Evolutionary conservation across 805 yeast genomes (phyloP).

Genomic region (Cyberlindnera subsufficiens): DNA sequence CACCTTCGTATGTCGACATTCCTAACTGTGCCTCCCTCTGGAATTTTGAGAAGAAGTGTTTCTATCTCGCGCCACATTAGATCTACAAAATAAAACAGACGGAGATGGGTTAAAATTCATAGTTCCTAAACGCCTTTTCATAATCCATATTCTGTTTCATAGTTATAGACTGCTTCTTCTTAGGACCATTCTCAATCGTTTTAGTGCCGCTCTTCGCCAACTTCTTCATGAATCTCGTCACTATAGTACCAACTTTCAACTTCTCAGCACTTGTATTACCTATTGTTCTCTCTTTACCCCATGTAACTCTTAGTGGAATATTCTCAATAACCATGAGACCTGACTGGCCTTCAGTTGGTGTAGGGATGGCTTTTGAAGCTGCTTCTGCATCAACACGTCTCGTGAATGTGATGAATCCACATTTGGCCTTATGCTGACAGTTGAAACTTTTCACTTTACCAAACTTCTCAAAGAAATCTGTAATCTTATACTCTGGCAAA

Average conservation of each 20-base stretch:
- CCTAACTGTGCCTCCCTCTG: background rate
- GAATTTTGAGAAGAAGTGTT: background rate
- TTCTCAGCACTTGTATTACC: constrained; percentile 40
- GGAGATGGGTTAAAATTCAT: constrained; percentile 4
- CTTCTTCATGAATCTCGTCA: constrained; percentile 46
- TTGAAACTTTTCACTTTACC: constrained; percentile 45
- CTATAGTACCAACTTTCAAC: constrained; percentile 42
- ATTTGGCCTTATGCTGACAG: constrained; percentile 50
- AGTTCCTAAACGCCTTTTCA: constrained; percentile 6
- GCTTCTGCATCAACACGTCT: constrained; percentile 45
- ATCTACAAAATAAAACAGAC: background rate
- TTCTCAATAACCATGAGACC: constrained; percentile 29
- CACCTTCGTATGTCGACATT: constrained; percentile 31
- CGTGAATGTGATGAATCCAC: constrained; percentile 58
- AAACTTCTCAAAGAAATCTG: constrained; percentile 40
- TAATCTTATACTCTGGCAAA: constrained; percentile 56
- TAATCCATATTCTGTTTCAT: background rate
- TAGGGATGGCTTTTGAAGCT: constrained; percentile 25
- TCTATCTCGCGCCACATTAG: background rate
- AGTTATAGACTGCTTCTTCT: constrained; percentile 1
- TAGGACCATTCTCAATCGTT: background rate
- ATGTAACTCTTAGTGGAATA: constrained; percentile 45
- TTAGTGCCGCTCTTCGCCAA: constrained; percentile 14
- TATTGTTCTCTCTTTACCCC: constrained; percentile 45
- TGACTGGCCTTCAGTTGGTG: constrained; percentile 20